Evolutionary conservation across 768 basidiomycete genomes (phyloP), one percentile per base, ranked within the genome.

Genomic region (Pleurotus eryngii): DNA sequence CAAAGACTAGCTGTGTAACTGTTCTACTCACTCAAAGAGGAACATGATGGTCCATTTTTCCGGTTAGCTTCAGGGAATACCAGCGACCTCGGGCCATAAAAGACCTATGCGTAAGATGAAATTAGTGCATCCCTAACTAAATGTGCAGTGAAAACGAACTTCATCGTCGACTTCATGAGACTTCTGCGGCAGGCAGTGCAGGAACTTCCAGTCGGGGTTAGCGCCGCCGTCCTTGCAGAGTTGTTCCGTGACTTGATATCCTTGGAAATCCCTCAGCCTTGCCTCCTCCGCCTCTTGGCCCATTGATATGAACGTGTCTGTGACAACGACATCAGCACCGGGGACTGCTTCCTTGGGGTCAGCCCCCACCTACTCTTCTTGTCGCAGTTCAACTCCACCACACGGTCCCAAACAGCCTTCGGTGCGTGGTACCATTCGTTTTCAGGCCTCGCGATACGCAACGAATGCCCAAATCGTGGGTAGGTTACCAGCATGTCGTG

Each of bases 281-380:
- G 92, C 85, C 30, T 77, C 90, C 61, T 98, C 95, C 1, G 87
- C 89, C 72, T 98, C 97, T 72, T 97, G 94, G 15, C 97, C 97
- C 97, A 98, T 98, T 1, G 96, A 98, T 61, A 98, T 94, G 94
- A 96, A 99, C 3, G 97, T 99, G 70, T 98, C 97, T 1, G 97
- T 99, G 9, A 97, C 83, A 47, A 98, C 90, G n/a, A 98, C 84
- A 65, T 98, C 92, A 5, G 97, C 97, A 45, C 85, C 87, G 3
- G 85, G 70, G 5, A 98, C 90, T 0, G 97, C 97, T 68, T 95
- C 92, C 50, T 78, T 80, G 1, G 96, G 95, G 63, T 92, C 88
- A 8, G 69, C 26, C 82, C 82, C 91, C 90, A 92, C 74, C 75
- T 80, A 47, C 92, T 90, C 49, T 73, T 70, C 63, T 86, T 80